phyloP scores from a whole-genome alignment of 78 protist genomes.

The Dictyostelium citrinum region DNA sequence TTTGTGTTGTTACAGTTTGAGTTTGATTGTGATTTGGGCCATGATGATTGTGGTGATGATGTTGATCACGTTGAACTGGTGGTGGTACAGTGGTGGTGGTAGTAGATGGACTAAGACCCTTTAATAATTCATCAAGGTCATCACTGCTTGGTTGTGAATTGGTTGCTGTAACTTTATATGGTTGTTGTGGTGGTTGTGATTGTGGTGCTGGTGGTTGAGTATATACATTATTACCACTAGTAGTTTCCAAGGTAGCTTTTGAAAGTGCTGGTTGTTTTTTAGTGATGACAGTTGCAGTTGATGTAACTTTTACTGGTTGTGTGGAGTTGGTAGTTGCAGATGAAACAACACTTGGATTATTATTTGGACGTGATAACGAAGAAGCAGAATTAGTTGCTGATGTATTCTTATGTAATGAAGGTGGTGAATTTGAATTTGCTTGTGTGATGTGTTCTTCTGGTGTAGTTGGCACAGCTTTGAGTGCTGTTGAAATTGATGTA shows the following conservation, averaged over 20 bases:
- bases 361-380: background rate
- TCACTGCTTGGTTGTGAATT: slow-evolving; percentile 19
- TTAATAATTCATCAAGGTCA: slow-evolving; percentile 61
- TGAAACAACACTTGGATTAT: background rate
- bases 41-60: background rate
- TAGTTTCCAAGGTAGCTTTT: slow-evolving; percentile 39
- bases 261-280: slow-evolving; percentile 37
- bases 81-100: background rate
- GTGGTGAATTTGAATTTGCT: background rate
- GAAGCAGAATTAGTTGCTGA: slow-evolving; percentile 10
- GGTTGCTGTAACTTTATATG: background rate
- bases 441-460: slow-evolving; percentile 23
- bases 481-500: slow-evolving; percentile 25
- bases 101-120: slow-evolving; percentile 30
- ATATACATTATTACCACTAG: background rate
- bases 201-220: background rate
- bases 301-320: background rate
- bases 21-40: background rate
- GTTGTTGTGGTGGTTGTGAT: background rate
- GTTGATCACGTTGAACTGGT: background rate
- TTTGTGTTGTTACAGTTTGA: background rate
- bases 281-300: slow-evolving; percentile 24
- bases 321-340: background rate
- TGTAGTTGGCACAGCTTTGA: slow-evolving; percentile 24
- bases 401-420: background rate